phyloP scores from a whole-genome alignment of 345 rosid genomes.

The Salix caprea region DNA sequence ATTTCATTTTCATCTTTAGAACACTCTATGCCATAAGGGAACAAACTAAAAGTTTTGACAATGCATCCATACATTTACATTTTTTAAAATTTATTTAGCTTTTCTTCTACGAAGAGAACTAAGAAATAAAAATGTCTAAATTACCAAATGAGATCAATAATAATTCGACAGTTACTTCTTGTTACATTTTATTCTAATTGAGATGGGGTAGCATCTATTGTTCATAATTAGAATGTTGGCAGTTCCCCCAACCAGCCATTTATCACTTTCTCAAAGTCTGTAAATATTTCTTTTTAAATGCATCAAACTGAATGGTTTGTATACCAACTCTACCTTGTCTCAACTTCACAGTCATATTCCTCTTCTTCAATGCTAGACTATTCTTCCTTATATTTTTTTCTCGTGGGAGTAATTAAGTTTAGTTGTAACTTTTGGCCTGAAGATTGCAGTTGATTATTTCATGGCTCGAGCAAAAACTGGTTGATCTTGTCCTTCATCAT shows the following conservation, averaged over 20 bases:
- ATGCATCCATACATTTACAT: not conserved
- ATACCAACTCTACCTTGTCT: not conserved
- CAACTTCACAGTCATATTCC: not conserved
- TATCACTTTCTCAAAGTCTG: not conserved
- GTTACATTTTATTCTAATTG: not conserved
- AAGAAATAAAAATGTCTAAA: not conserved
- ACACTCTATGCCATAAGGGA: not conserved
- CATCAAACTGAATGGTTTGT: not conserved
- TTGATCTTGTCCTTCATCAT: not conserved
- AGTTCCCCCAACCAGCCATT: not conserved
- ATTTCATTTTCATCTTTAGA: not conserved
- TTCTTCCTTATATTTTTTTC: not conserved
- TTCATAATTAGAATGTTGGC: not conserved
- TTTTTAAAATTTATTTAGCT: not conserved
- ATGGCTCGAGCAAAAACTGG: not conserved
- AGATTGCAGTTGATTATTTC: not conserved
- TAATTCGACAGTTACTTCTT: not conserved
- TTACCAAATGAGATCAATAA: not conserved
- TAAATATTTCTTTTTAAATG: not conserved
- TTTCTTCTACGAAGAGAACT: not conserved
- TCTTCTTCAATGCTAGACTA: not conserved
- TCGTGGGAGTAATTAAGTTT: not conserved
- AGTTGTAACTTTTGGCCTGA: not conserved
- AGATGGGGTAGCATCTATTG: not conserved
- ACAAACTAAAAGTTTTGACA: no score